A percentile compares a stretch with the other conserved stretches of the same genome.
Evolutionary conservation across 441 rosid genomes (phyloP).

Genomic region (Gossypium gossypioides): DNA sequence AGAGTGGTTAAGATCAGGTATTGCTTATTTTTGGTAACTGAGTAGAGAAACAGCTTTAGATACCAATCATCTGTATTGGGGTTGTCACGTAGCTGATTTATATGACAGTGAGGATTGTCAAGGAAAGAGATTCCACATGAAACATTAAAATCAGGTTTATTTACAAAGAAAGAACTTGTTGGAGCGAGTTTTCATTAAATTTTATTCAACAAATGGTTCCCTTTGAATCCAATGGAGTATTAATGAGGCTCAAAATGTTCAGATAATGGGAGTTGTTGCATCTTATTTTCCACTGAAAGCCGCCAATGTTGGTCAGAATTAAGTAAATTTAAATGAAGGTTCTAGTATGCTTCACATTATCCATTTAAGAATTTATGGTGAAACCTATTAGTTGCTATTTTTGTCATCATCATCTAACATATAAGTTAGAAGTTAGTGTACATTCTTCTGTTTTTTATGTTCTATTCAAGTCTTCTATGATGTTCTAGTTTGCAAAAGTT

Average conservation of each 20-base stretch:
- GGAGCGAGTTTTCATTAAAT: background rate
- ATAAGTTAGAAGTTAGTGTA: background rate
- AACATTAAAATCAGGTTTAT: background rate
- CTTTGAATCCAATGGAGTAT: background rate
- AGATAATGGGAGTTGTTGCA: background rate
- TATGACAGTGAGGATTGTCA: background rate
- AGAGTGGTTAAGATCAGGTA: background rate
- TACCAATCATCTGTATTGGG: background rate
- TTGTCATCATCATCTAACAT: background rate
- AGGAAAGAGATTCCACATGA: background rate
- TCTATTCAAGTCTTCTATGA: background rate
- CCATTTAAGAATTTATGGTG: background rate
- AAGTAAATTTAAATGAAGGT: background rate
- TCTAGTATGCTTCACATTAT: background rate
- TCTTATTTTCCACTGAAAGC: background rate
- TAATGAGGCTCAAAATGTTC: background rate
- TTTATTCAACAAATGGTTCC: slow-evolving; percentile 2
- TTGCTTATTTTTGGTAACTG: background rate
- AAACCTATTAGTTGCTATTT: background rate
- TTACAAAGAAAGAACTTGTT: background rate
- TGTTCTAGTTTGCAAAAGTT: background rate
- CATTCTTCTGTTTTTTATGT: background rate
- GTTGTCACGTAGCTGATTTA: background rate
- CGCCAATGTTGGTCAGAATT: background rate
- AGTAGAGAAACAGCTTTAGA: background rate